phyloP scores from a whole-genome alignment of 495 filamentous ascomycete genomes.

The Podospora australis region DNA sequence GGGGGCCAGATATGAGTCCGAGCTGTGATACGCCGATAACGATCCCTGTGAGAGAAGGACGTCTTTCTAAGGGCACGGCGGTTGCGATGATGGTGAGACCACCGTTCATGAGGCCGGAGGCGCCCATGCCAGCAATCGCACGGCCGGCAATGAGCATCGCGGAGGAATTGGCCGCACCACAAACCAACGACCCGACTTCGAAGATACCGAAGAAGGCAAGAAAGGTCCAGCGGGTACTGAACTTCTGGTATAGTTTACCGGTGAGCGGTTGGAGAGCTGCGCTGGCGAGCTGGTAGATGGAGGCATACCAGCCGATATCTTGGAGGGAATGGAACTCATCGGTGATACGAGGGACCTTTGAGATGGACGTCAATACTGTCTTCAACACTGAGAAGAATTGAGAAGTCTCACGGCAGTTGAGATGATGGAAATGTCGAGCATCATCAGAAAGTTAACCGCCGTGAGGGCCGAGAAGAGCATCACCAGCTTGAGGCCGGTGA shows the following conservation, averaged over 20 bases:
- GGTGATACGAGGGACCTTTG: constrained; percentile 41
- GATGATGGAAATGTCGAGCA: constrained; percentile 48
- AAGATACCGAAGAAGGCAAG: constrained; percentile 34
- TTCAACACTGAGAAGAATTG: not conserved
- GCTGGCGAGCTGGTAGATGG: constrained; percentile 46
- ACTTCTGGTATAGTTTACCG: constrained; percentile 46
- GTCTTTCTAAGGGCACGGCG: constrained; percentile 30
- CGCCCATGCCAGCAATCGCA: constrained; percentile 47
- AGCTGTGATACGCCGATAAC: constrained; percentile 53
- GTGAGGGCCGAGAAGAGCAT: constrained; percentile 19
- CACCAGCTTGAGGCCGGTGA: constrained; percentile 10
- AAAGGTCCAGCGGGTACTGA: constrained; percentile 38
- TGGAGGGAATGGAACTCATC: constrained; percentile 39
- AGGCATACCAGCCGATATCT: constrained; percentile 49
- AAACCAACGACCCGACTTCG: constrained; percentile 45
- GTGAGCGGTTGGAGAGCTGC: constrained; percentile 46
- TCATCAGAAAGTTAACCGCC: constrained; percentile 39
- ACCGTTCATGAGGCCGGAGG: constrained; percentile 34
- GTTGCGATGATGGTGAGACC: constrained; percentile 30
- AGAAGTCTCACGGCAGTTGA: constrained; percentile 34
- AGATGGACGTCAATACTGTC: not conserved
- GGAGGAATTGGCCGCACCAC: constrained; percentile 42
- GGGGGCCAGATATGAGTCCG: constrained; percentile 60
- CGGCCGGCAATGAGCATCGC: constrained; percentile 48
- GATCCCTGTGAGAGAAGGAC: constrained; percentile 32